Conservation (phyloP, 192 early-diverging fungal species). For the Coemansia sp. region DNA sequence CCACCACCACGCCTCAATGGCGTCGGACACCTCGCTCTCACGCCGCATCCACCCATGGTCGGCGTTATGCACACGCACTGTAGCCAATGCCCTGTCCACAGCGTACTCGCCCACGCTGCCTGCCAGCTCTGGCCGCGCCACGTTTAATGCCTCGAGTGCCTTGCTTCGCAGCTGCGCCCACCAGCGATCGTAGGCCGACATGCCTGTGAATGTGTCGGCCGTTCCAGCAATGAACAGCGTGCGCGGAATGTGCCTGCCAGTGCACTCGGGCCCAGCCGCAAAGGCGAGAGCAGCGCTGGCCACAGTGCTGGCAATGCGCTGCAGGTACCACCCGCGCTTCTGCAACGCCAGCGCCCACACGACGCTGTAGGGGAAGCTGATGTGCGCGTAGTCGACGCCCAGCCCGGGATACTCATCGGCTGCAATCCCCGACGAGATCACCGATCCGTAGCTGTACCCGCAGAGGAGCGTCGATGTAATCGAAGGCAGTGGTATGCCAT, state of each 20-base stretch:
- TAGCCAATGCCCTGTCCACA: constrained; percentile 29
- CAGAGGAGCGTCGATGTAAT: constrained; percentile 37
- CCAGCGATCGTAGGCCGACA: constrained; percentile 38
- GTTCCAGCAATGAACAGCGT: constrained; percentile 46
- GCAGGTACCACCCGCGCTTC: constrained; percentile 39
- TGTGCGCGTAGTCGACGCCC: constrained; percentile 47
- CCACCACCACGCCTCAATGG: constrained; percentile 41
- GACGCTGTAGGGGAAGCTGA: constrained; percentile 56
- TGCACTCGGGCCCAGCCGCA: constrained; percentile 8
- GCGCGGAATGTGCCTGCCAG: constrained; percentile 21
- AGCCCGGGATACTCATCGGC: constrained; percentile 42
- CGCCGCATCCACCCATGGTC: constrained; percentile 57
- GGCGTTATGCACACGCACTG: constrained; percentile 33
- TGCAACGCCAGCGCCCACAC: constrained; percentile 49
- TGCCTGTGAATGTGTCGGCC: constrained; percentile 44
- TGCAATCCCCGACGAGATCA: constrained; percentile 33
- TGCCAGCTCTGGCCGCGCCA: constrained; percentile 1
- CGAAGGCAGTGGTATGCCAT: constrained; percentile 41
- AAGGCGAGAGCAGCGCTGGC: constrained; percentile 23
- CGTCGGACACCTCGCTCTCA: constrained; percentile 49
- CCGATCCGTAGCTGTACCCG: constrained; percentile 57
- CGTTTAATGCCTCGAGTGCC: constrained; percentile 21
- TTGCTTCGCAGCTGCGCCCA: constrained; percentile 35
- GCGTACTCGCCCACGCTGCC: constrained; percentile 21
- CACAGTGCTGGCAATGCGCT: constrained; percentile 34